A percentile compares a stretch with the other conserved stretches of the same genome.
Evolutionary conservation across 1,284 basidiomycete genomes (phyloP).

Genomic region (Ustilago trichophora): DNA sequence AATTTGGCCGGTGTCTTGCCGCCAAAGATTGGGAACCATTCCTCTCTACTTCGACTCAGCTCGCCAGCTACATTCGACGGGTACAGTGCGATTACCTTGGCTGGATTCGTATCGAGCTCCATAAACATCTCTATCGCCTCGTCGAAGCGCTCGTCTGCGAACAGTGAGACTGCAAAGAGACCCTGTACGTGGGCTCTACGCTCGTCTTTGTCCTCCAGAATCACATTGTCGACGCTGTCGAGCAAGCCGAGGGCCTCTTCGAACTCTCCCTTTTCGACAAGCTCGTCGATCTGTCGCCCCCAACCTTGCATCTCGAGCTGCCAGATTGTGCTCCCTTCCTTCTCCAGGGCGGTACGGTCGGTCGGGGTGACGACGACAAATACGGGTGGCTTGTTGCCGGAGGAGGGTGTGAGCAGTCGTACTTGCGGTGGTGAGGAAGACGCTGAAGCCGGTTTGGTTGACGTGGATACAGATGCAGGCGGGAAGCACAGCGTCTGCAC

Average conservation of each 20-base stretch:
- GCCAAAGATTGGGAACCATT: conserved; percentile 88
- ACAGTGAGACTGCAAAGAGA: conserved; percentile 77
- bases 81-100: conserved; percentile 89
- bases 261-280: conserved; percentile 78
- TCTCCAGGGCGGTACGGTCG: conserved; percentile 42
- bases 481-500: conserved; percentile 58
- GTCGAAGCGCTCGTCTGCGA: conserved; percentile 76
- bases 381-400: conserved; percentile 38
- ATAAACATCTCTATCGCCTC: conserved; percentile 87
- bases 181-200: conserved; percentile 68
- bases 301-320: conserved; percentile 77
- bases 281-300: conserved; percentile 83
- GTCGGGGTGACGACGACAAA: conserved; percentile 44
- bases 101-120: conserved; percentile 87
- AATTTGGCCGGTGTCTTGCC: conserved; percentile 70
- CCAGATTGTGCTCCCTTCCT: conserved; percentile 73
- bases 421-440: conserved; percentile 33
- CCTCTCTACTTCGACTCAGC: conserved; percentile 74
- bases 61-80: conserved; percentile 82
- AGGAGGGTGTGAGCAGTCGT: conserved; percentile 43
- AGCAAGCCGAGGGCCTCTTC: conserved; percentile 82
- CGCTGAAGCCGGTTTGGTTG: neutral
- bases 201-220: conserved; percentile 73
- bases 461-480: conserved; percentile 9
- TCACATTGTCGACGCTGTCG: conserved; percentile 74